Conservation (phyloP, 768 basidiomycete species). For the Lentinula raphanica region DNA sequence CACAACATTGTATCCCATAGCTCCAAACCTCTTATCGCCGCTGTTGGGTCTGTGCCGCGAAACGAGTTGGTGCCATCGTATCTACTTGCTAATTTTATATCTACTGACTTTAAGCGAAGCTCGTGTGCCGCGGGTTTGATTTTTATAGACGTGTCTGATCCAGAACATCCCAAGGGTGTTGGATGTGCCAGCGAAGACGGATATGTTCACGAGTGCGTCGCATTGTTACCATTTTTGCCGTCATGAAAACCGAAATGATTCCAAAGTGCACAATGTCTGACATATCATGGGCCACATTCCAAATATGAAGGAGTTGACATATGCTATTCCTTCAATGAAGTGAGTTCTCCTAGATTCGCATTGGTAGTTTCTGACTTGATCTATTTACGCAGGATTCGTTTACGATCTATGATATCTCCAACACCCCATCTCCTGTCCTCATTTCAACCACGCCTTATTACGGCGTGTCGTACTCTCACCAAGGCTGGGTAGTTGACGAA, state of each 20-base stretch:
- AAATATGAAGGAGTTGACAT: slow-evolving; percentile 23
- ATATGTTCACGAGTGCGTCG: slow-evolving; percentile 23
- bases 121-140: slow-evolving; percentile 20
- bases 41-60: slow-evolving; percentile 22
- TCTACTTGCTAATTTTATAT: background rate
- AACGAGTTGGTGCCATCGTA: slow-evolving; percentile 7
- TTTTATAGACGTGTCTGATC: slow-evolving; percentile 24
- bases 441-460: slow-evolving; percentile 25
- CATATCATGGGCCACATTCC: slow-evolving; percentile 24
- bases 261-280: slow-evolving; percentile 23
- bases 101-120: background rate
- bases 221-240: background rate
- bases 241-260: background rate
- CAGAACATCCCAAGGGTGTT: slow-evolving; percentile 17
- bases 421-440: slow-evolving; percentile 16
- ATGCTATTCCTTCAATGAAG: slow-evolving; percentile 28
- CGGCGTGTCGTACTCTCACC: slow-evolving; percentile 27
- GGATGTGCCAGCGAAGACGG: slow-evolving; percentile 22
- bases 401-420: slow-evolving; percentile 24
- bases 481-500: slow-evolving; percentile 27
- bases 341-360: slow-evolving; percentile 7
- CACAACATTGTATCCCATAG: slow-evolving; percentile 24
- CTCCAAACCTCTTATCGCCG: slow-evolving; percentile 16
- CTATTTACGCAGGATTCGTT: slow-evolving; percentile 4
- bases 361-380: background rate